phyloP scores from a whole-genome alignment of 1,284 basidiomycete species.

The Papiliotrema terrestris region DNA sequence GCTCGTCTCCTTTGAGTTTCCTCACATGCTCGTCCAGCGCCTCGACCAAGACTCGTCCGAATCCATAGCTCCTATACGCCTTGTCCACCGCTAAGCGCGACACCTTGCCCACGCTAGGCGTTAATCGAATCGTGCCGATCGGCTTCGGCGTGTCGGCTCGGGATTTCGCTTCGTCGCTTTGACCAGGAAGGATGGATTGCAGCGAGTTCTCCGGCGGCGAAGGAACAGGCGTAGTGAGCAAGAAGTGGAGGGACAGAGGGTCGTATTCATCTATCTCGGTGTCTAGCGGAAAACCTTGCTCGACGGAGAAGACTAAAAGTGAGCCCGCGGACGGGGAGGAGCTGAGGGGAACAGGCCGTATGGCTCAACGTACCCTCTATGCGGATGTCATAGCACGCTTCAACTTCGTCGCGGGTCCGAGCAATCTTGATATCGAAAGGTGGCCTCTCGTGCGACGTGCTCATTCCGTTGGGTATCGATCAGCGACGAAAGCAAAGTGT shows the following conservation, averaged over 20 bases:
- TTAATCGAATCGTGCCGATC: constrained; percentile 42
- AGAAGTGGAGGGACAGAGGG: constrained; percentile 26
- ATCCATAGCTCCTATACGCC: constrained; percentile 35
- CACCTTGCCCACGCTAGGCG: constrained; percentile 38
- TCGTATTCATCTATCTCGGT: constrained; percentile 43
- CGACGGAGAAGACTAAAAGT: constrained; percentile 41
- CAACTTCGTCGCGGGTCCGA: constrained; percentile 30
- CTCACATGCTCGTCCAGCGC: constrained; percentile 25
- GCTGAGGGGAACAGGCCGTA: too few species aligned
- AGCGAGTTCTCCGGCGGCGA: constrained; percentile 20
- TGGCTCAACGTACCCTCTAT: constrained; percentile 35
- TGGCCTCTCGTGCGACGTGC: constrained; percentile 6
- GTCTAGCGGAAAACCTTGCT: constrained; percentile 43
- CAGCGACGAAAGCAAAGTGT: too few species aligned
- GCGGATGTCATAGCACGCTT: constrained; percentile 42
- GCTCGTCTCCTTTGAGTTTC: constrained; percentile 8
- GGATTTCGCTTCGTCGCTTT: neutral
- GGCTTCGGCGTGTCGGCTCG: constrained; percentile 22
- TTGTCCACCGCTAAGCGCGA: constrained; percentile 39
- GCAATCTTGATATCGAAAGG: constrained; percentile 28
- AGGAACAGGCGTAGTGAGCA: constrained; percentile 21
- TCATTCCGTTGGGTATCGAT: too few species aligned
- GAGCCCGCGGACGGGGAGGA: neutral
- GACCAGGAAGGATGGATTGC: constrained; percentile 14
- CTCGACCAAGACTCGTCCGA: constrained; percentile 34